phyloP scores from a whole-genome alignment of 768 basidiomycete species.

The Leccinellum rugosiceps region DNA sequence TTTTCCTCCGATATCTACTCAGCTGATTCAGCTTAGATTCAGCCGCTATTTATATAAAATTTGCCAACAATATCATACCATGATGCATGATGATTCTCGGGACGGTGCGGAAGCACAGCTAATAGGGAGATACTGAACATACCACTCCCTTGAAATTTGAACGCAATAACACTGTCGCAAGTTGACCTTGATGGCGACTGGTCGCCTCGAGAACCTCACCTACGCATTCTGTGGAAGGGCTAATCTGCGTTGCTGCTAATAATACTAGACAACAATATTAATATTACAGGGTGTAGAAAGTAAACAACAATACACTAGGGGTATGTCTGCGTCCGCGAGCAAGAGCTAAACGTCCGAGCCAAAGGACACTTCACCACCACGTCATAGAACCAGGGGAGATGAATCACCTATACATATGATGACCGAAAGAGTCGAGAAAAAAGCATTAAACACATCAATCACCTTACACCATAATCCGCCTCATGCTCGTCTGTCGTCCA shows the following conservation, averaged over 20 bases:
- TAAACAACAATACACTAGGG: neutral
- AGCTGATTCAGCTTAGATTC: too few relatives aligned
- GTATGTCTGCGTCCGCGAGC: neutral
- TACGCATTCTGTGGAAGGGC: neutral
- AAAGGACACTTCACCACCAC: neutral
- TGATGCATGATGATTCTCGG: too few relatives aligned
- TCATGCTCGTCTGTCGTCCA: neutral
- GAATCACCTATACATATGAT: neutral
- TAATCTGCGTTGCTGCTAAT: neutral
- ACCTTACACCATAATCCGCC: neutral
- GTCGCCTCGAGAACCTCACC: too few relatives aligned
- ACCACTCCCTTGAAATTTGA: too few relatives aligned
- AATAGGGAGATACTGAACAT: too few relatives aligned
- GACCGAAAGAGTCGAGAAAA: neutral
- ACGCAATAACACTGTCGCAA: too few relatives aligned
- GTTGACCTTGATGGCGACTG: too few relatives aligned
- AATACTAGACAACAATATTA: neutral
- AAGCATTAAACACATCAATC: neutral
- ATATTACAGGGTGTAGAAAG: neutral
- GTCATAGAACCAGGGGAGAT: neutral
- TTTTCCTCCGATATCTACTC: too few relatives aligned
- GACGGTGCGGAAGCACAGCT: too few relatives aligned
- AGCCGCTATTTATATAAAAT: too few relatives aligned
- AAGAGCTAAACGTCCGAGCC: neutral
- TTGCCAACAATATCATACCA: too few relatives aligned